Evolutionary conservation across 306 rosid species (phyloP), one percentile per base, ranked within the genome.

Genomic region (Medicago lupulina): DNA sequence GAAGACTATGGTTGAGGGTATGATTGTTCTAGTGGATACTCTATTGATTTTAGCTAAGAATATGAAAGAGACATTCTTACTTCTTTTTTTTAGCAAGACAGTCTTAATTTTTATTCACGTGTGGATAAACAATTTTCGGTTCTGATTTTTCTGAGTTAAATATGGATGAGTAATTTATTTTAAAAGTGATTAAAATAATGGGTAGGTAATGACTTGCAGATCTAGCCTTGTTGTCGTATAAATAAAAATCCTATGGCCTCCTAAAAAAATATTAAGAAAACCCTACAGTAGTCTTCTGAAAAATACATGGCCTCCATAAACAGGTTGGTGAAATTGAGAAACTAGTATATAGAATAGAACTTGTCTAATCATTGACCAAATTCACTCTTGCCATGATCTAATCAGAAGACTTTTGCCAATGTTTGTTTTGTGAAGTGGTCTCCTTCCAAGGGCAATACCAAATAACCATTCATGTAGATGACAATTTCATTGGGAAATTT

Each of bases 301-400:
- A 49, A 50, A 50, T n/a, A n/a, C 57, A 50, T 50, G 57, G 57
- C 57, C 21, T 50, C 57, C 57, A 50, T 50, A 50, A 10, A 50
- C 57, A 50, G 7, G 55, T 50, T n/a, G 55, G n/a, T 50, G 57
- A 50, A n/a, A n/a, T 15, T 5, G 55, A 49, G 55, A 49, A 49
- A 49, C 18, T 0, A 49, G 9, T 49, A n/a, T 6, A 50, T 50
- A 16, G 55, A 50, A 50, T 50, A 50, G 19, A 50, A 50, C 4
- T 15, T n/a, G 19, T 50, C 57, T 50, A 14, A 50, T 50, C 21
- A n/a, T 50, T 16, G n/a, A n/a, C 57, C 18, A 50, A 50, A 50
- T 50, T n/a, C 57, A 50, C 9, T 50, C 9, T n/a, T 50, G 21
- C 57, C 21, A 50, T 50, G 57, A 50, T 50, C 57, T 50, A 50